Evolutionary conservation across 768 basidiomycete genomes (phyloP).

Genomic region (Leccinum truebloodii): DNA sequence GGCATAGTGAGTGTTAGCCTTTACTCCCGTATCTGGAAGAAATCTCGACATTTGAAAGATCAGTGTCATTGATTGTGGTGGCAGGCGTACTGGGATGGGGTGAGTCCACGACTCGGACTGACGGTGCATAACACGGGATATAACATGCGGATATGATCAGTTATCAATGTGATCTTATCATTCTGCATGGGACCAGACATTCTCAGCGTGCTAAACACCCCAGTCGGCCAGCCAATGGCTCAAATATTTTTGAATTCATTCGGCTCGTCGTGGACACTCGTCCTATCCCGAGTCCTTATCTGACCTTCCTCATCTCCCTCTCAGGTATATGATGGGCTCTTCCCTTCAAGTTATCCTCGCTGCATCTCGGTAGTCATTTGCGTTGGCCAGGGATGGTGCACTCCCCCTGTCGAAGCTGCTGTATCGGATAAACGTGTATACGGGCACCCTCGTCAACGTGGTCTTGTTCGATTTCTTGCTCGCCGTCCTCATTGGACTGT

Average conservation of each 20-base stretch:
- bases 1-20: constrained; percentile 44
- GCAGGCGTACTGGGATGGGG: constrained; percentile 48
- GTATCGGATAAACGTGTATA: constrained; percentile 56
- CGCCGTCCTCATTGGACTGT: constrained; percentile 49
- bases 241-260: constrained; percentile 41
- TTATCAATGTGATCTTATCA: constrained; percentile 50
- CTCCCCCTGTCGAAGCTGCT: constrained; percentile 55
- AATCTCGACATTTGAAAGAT: constrained; percentile 13
- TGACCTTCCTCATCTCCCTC: not conserved
- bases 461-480: constrained; percentile 50
- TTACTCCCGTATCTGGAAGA: not conserved
- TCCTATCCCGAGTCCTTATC: not conserved
- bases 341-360: constrained; percentile 36
- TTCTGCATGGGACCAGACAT: constrained; percentile 59
- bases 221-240: constrained; percentile 39
- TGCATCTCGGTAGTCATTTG: constrained; percentile 53
- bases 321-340: constrained; percentile 47
- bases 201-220: constrained; percentile 34
- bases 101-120: constrained; percentile 21
- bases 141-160: constrained; percentile 27
- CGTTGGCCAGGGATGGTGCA: constrained; percentile 58
- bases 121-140: not conserved
- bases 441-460: constrained; percentile 54
- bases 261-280: constrained; percentile 43
- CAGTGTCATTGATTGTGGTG: constrained; percentile 40